Evolutionary conservation across 2,329 filamentous ascomycete species (phyloP).

Genomic region (Ascosphaera pollenicola): DNA sequence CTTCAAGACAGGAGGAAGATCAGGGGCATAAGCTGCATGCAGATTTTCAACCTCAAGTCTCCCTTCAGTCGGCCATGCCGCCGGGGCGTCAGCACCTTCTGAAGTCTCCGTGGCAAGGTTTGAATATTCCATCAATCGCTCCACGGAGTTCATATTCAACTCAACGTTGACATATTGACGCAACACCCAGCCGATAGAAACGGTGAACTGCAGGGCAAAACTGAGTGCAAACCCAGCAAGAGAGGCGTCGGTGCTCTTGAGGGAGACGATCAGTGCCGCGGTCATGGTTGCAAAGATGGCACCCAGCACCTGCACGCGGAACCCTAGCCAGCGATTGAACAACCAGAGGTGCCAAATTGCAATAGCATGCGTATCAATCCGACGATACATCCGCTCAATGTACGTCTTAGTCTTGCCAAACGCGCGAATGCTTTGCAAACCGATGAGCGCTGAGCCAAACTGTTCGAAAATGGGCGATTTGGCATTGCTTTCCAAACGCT

Average conservation of each 20-base stretch:
- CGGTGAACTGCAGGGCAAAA: slow-evolving; percentile 90
- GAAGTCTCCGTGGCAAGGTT: slow-evolving; percentile 78
- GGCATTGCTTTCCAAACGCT: slow-evolving; percentile 52
- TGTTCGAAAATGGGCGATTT: slow-evolving; percentile 67
- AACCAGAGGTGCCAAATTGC: slow-evolving; percentile 47
- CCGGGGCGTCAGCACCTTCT: slow-evolving; percentile 68
- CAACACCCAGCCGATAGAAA: slow-evolving; percentile 97
- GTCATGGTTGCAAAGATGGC: slow-evolving; percentile 45
- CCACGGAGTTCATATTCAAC: slow-evolving; percentile 98
- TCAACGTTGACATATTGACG: slow-evolving; percentile 98
- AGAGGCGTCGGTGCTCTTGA: slow-evolving; percentile 40
- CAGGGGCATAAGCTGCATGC: slow-evolving; percentile 78
- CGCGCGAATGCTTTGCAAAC: slow-evolving; percentile 53
- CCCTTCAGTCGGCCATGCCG: slow-evolving; percentile 78
- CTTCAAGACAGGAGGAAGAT: slow-evolving; percentile 78
- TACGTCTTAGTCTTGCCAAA: slow-evolving; percentile 49
- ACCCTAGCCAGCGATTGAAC: slow-evolving; percentile 57
- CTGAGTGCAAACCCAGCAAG: slow-evolving; percentile 89
- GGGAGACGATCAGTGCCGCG: slow-evolving; percentile 39
- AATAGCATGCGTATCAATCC: slow-evolving; percentile 45
- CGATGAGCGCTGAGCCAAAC: slow-evolving; percentile 49
- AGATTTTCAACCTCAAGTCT: slow-evolving; percentile 82
- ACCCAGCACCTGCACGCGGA: slow-evolving; percentile 48
- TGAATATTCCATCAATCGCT: slow-evolving; percentile 92
- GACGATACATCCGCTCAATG: slow-evolving; percentile 43